These are phyloP conservation scores for Cryptosporidium ryanae DNA, from an alignment of 169 alveolate species.

Conservation along the genomic window DNA sequence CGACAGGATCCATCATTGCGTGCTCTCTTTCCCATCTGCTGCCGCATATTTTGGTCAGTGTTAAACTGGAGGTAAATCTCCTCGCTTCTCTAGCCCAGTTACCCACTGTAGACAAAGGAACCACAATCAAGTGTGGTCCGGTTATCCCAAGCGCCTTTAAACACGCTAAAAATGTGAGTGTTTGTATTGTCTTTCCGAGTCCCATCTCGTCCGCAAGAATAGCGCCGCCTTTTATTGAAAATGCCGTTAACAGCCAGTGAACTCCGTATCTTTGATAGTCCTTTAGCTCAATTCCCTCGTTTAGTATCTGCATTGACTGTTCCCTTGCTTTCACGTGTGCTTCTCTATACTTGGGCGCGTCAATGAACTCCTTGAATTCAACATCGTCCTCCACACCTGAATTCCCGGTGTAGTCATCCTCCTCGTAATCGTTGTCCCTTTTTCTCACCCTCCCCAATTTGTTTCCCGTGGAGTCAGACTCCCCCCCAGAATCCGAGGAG, in stretches of 20 bases:
- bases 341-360: conserved; percentile 59
- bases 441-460: too few relatives aligned
- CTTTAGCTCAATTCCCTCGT: conserved; percentile 86
- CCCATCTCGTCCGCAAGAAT: conserved; percentile 94
- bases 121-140: conserved; percentile 95
- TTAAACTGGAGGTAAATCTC: conserved; percentile 89
- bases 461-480: too few relatives aligned
- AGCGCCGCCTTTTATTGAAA: conserved; percentile 89
- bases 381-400: conserved; percentile 15
- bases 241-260: conserved; percentile 89
- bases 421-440: not conserved
- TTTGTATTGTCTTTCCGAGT: conserved; percentile 92
- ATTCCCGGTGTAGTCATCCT: not conserved
- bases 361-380: conserved; percentile 26
- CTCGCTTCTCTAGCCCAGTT: conserved; percentile 95
- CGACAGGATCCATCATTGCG: conserved; percentile 85
- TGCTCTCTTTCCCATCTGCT: conserved; percentile 87
- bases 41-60: conserved; percentile 89
- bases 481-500: too few relatives aligned
- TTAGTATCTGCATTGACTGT: conserved; percentile 69
- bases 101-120: conserved; percentile 94
- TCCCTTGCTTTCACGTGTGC: conserved; percentile 59
- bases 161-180: conserved; percentile 86
- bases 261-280: conserved; percentile 92
- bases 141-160: conserved; percentile 83